phyloP scores from a whole-genome alignment of 2,329 filamentous ascomycete genomes.

The Neofusicoccum parvum region DNA sequence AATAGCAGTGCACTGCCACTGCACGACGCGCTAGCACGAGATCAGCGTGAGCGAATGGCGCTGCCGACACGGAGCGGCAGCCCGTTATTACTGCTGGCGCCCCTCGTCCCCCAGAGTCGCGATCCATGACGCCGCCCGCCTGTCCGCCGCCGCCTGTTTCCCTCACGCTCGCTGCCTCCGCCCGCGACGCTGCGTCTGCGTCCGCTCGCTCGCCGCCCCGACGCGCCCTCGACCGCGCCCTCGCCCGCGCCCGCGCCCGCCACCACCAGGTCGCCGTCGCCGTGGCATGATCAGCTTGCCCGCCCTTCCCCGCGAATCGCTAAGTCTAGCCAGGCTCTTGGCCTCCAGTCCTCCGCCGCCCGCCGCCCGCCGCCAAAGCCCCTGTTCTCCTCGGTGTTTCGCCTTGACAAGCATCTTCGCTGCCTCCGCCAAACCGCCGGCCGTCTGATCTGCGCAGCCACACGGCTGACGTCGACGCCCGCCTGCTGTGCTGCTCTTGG shows the following conservation, averaged over 20 bases:
- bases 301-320: conserved; percentile 5
- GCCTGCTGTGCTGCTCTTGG: conserved; percentile 15
- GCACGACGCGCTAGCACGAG: conserved; percentile 14
- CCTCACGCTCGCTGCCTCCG: conserved; percentile 1
- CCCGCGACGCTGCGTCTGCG: neutral
- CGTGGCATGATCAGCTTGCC: conserved; percentile 9
- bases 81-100: conserved; percentile 11
- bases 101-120: conserved; percentile 12
- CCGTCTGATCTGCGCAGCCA: conserved; percentile 19
- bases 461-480: conserved; percentile 17
- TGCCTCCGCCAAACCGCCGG: conserved; percentile 12
- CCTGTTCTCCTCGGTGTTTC: conserved; percentile 10
- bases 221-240: neutral
- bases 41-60: conserved; percentile 14
- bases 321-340: neutral
- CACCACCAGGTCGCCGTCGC: neutral
- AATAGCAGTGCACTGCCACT: conserved; percentile 19
- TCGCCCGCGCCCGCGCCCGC: neutral
- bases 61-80: conserved; percentile 1
- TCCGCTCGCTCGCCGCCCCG: conserved; percentile 3
- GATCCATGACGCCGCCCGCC: conserved; percentile 8
- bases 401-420: conserved; percentile 19
- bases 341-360: neutral
- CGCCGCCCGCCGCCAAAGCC: neutral
- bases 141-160: neutral